Percentiles rank a stretch among this genome's conserved stretches.
Conservation (phyloP, 2,329 filamentous ascomycete genomes). For the Pestalotiopsis fici region DNA sequence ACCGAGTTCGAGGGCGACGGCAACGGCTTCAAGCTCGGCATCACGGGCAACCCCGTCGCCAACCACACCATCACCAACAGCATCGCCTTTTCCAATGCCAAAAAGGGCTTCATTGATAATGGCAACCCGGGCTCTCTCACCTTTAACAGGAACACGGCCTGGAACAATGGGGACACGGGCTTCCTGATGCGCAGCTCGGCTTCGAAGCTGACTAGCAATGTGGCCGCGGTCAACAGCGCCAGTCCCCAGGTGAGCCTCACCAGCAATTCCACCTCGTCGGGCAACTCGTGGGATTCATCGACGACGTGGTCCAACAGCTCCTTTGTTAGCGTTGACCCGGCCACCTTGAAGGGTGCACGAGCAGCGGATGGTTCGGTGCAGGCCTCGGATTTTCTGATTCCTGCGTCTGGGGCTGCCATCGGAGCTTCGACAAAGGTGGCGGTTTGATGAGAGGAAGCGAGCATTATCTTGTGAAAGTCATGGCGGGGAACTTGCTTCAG, state of each 20-base stretch:
- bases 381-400: slow-evolving; percentile 40
- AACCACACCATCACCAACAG: slow-evolving; percentile 43
- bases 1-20: slow-evolving; percentile 43
- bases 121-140: slow-evolving; percentile 40
- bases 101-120: slow-evolving; percentile 48
- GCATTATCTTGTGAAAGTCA: background rate
- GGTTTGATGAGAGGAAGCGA: background rate
- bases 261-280: slow-evolving; percentile 25
- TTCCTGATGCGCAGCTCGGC: slow-evolving; percentile 35
- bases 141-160: slow-evolving; percentile 44
- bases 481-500: background rate
- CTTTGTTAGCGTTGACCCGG: slow-evolving; percentile 36
- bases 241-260: slow-evolving; percentile 22
- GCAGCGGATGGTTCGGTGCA: slow-evolving; percentile 35
- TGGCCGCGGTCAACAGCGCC: slow-evolving; percentile 36
- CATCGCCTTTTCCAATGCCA: slow-evolving; percentile 42
- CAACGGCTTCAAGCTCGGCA: slow-evolving; percentile 48
- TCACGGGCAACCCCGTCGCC: slow-evolving; percentile 36
- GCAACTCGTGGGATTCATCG: slow-evolving; percentile 41
- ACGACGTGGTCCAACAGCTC: slow-evolving; percentile 38
- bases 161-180: slow-evolving; percentile 43
- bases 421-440: slow-evolving; percentile 32
- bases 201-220: slow-evolving; percentile 36
- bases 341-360: slow-evolving; percentile 35
- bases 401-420: slow-evolving; percentile 34